A percentile compares a stretch with the other conserved stretches of the same genome.
Evolutionary conservation across 495 filamentous ascomycete species (phyloP).

Genomic region (Elasticomyces elasticus): DNA sequence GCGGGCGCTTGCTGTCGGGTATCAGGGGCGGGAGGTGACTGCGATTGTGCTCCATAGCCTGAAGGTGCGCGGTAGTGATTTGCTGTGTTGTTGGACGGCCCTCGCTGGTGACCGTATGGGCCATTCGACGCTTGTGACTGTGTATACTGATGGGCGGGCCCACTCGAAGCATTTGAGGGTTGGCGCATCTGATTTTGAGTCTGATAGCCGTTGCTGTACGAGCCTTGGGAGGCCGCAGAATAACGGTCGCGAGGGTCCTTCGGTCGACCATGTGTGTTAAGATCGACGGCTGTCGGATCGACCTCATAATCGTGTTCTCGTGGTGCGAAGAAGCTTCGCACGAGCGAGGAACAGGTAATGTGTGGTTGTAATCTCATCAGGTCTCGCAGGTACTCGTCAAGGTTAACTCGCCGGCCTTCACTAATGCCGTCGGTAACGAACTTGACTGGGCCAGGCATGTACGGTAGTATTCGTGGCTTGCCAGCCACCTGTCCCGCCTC

Average conservation of each 20-base stretch:
- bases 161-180: neutral
- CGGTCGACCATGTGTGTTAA: constrained; percentile 24
- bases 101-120: constrained; percentile 7
- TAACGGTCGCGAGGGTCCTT: constrained; percentile 11
- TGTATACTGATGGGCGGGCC: constrained; percentile 3
- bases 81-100: neutral
- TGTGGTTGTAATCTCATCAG: constrained; percentile 72
- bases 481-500: constrained; percentile 77
- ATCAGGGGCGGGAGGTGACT: neutral
- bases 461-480: constrained; percentile 75
- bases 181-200: constrained; percentile 12
- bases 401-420: constrained; percentile 77
- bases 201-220: constrained; percentile 13
- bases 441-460: constrained; percentile 96
- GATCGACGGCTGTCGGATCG: constrained; percentile 38
- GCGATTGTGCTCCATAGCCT: neutral
- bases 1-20: constrained; percentile 35
- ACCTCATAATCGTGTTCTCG: constrained; percentile 88
- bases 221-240: constrained; percentile 10
- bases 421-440: constrained; percentile 97
- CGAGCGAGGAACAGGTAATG: constrained; percentile 70
- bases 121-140: constrained; percentile 10
- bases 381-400: constrained; percentile 91
- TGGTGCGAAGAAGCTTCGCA: constrained; percentile 83
- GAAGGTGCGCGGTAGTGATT: constrained; percentile 13